These are phyloP conservation scores for Ramalina peruviana DNA, from an alignment of 495 filamentous ascomycete genomes.

Conservation along the genomic window DNA sequence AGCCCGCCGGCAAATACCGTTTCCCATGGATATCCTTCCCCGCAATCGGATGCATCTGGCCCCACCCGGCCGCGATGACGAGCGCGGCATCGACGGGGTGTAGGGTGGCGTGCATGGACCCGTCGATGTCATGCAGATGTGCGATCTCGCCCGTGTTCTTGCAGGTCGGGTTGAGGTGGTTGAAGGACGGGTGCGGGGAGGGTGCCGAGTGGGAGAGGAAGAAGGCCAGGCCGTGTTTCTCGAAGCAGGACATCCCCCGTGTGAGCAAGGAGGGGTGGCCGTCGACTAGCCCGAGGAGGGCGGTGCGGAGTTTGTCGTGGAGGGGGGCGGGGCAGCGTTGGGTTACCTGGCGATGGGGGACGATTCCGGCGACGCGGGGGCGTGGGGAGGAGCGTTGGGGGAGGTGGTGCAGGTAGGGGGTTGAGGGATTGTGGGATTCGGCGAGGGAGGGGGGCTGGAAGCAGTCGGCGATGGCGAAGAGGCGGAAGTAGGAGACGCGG, in stretches of 20 bases:
- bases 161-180: conserved; percentile 43
- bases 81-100: conserved; percentile 66
- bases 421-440: conserved; percentile 23
- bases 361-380: conserved; percentile 57
- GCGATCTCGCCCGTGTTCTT: conserved; percentile 53
- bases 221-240: conserved; percentile 64
- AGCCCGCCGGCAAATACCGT: conserved; percentile 49
- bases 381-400: conserved; percentile 46
- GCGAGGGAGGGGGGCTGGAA: conserved; percentile 21
- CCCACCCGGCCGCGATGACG: conserved; percentile 71
- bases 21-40: conserved; percentile 24
- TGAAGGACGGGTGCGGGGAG: conserved; percentile 21
- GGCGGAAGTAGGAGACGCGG: conserved; percentile 44
- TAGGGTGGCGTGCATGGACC: conserved; percentile 61
- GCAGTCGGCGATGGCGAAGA: conserved; percentile 30
- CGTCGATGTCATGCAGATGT: conserved; percentile 65
- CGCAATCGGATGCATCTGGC: conserved; percentile 74
- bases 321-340: conserved; percentile 41
- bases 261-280: conserved; percentile 36
- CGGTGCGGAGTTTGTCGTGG: conserved; percentile 34
- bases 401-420: conserved; percentile 38
- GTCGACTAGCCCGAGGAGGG: conserved; percentile 36
- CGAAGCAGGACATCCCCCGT: conserved; percentile 56
- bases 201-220: conserved; percentile 28
- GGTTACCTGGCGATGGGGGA: conserved; percentile 63